These are phyloP conservation scores for Clavaria fumosa DNA, from an alignment of 768 basidiomycete genomes.

Conservation along the genomic window DNA sequence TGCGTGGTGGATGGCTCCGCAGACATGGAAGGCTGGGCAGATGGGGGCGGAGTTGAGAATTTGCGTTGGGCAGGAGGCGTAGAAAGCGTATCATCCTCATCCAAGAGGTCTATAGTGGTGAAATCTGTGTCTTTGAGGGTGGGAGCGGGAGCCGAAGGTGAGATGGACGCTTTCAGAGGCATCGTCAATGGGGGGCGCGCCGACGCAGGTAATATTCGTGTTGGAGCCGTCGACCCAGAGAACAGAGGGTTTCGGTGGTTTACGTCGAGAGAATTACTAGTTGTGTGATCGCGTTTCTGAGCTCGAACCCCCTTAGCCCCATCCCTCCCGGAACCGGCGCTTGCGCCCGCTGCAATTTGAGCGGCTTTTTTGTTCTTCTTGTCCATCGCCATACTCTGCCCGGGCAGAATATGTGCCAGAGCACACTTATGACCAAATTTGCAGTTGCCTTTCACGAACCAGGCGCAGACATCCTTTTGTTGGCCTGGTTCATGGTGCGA, in stretches of 20 bases:
- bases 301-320: conserved; percentile 21
- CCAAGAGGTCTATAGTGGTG: conserved; percentile 48
- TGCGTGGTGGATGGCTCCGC: conserved; percentile 2
- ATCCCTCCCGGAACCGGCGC: conserved; percentile 23
- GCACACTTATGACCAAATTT: conserved; percentile 71
- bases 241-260: conserved; percentile 25
- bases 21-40: conserved; percentile 7
- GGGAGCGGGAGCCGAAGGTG: conserved; percentile 67
- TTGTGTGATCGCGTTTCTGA: conserved; percentile 13
- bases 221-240: conserved; percentile 54
- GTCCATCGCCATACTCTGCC: conserved; percentile 91
- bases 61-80: conserved; percentile 28
- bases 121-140: conserved; percentile 65
- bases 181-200: conserved; percentile 49
- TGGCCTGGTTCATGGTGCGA: conserved; percentile 77
- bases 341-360: conserved; percentile 42
- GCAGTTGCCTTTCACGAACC: conserved; percentile 88
- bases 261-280: neutral
- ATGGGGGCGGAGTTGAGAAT: conserved; percentile 11
- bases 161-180: conserved; percentile 55
- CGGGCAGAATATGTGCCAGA: conserved; percentile 85
- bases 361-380: conserved; percentile 94
- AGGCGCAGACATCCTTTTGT: conserved; percentile 69
- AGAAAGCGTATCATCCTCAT: conserved; percentile 36
- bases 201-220: conserved; percentile 27